Conservation (phyloP, 495 filamentous ascomycete genomes). For the Aspergillus nanangensis region DNA sequence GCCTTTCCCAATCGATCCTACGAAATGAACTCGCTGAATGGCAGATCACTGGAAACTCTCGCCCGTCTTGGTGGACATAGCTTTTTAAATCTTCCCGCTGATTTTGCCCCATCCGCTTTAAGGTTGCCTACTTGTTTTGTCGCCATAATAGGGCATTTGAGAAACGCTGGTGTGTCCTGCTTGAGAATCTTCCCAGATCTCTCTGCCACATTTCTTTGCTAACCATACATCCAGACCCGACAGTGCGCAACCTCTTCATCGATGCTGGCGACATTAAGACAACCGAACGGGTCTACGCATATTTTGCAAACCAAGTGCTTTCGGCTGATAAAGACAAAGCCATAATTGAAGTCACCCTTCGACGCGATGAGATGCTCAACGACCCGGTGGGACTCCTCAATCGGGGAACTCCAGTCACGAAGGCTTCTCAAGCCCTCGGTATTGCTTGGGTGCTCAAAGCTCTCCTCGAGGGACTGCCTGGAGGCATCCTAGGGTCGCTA, state of each 20-base stretch:
- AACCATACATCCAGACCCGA: constrained; percentile 21
- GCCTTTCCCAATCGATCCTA: constrained; percentile 23
- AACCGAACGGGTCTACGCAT: constrained; percentile 30
- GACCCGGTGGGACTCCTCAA: constrained; percentile 18
- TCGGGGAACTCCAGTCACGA: constrained; percentile 16
- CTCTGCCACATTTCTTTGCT: not conserved
- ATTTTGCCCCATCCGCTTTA: constrained; percentile 60
- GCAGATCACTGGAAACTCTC: constrained; percentile 57
- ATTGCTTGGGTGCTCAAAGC: constrained; percentile 70
- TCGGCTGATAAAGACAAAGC: constrained; percentile 26
- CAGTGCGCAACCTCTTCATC: constrained; percentile 27
- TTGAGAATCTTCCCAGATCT: not conserved
- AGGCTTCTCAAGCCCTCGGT: constrained; percentile 51
- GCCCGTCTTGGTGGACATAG: constrained; percentile 72
- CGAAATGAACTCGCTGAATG: constrained; percentile 54
- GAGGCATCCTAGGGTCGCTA: constrained; percentile 67
- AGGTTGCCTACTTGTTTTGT: constrained; percentile 72
- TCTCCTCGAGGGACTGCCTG: constrained; percentile 64
- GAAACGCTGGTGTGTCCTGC: constrained; percentile 55
- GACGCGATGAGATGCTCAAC: constrained; percentile 18
- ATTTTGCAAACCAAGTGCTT: constrained; percentile 35
- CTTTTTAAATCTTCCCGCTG: constrained; percentile 58
- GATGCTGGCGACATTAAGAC: constrained; percentile 27
- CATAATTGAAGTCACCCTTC: constrained; percentile 29
- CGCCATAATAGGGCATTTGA: constrained; percentile 61